Evolutionary conservation across 345 rosid species (phyloP), one percentile per base, ranked within the genome.

Genomic region (Streptanthus diversifolius): DNA sequence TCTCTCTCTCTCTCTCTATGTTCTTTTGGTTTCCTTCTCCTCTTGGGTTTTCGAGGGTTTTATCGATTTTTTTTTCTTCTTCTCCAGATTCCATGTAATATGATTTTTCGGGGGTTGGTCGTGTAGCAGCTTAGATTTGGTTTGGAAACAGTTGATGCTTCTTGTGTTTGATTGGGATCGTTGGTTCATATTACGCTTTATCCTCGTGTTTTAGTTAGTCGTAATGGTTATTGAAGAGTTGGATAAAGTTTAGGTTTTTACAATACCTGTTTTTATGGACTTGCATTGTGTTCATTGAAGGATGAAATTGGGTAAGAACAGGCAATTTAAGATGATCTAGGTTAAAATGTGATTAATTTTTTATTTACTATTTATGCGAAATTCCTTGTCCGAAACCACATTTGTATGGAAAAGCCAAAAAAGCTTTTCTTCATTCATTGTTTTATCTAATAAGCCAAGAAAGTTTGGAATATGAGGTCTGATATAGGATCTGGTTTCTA

Each of bases 271-370:
- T n/a, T 25, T 10, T 4, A 8, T 52, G 54, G 66, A 27, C 66
- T 70, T 76, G 66, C 66, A 63, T 70, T 70, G 29, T 44, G 66
- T 69, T 59, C 40, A 68, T 32, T 61, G 15, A 24, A 68, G 24
- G 57, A 39, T 41, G 15, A 24, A 60, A 30, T 4, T 52, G 45
- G 36, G 64, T 18, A 0, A 40, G 37, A 30, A 27, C 68, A 49
- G 47, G 35, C 66, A 2, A 1, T 5, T 56, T 24, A 14, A 12
- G 77, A 73, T 61, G 69, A 60, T 12, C 10, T 65, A 21, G 40
- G 57, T 47, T 27, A 43, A 18, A 69, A 9, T 43, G 55, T 44
- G 45, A 13, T 30, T 18, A 21, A 1, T 67, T 29, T 66, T 18
- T 44, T n/a, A 24, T 54, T 72, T 30, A 40, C 13, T 40, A 19